These are phyloP conservation scores for Botrytis deweyae DNA, from an alignment of 2,329 filamentous ascomycete species.

Conservation along the genomic window DNA sequence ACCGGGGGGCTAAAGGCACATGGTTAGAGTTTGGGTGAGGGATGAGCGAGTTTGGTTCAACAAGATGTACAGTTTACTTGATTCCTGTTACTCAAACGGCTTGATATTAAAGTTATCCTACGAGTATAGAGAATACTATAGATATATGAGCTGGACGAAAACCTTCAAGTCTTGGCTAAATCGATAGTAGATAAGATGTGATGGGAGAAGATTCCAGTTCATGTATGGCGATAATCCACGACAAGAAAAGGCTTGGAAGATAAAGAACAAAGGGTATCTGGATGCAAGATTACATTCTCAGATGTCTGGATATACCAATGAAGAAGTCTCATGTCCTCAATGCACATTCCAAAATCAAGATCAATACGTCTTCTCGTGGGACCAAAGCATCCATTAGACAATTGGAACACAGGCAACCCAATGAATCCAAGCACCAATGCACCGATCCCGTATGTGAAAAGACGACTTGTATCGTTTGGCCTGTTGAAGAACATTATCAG, in stretches of 20 bases:
- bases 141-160: constrained; percentile 12
- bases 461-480: background rate
- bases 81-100: background rate
- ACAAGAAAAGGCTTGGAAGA: background rate
- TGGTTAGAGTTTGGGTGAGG: background rate
- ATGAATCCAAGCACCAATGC: background rate
- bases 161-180: constrained; percentile 11
- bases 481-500: background rate
- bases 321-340: background rate
- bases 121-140: background rate
- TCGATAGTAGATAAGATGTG: background rate
- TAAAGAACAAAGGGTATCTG: background rate
- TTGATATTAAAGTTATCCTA: background rate
- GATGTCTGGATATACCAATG: background rate
- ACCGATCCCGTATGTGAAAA: background rate
- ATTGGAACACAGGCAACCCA: background rate
- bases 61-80: background rate
- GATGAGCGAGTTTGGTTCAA: constrained; percentile 10
- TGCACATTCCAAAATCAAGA: background rate
- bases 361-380: background rate
- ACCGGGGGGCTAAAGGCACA: background rate
- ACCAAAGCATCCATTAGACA: background rate
- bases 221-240: constrained; percentile 15
- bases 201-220: background rate
- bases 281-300: background rate